Conservation (phyloP, 371 early-diverging fungal species). For the Zychaea mexicana region DNA sequence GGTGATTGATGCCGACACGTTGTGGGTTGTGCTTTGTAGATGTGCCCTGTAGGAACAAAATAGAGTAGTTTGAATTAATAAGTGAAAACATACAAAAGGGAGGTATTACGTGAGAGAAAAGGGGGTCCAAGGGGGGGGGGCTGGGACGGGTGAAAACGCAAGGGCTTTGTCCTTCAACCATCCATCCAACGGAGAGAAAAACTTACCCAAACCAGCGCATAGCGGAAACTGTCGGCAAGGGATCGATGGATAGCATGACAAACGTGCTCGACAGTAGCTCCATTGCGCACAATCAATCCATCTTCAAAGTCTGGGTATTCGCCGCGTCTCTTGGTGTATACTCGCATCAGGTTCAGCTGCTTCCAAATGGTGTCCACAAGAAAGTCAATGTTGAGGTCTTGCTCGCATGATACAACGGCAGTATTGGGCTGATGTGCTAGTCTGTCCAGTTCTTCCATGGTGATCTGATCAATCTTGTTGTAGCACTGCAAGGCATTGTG, state of each 20-base stretch:
- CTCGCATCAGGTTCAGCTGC: constrained; percentile 84
- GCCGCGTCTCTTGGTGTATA: constrained; percentile 98
- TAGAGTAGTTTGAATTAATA: no score
- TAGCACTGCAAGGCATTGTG: no score
- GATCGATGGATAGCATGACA: constrained; percentile 96
- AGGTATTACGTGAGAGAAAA: no score
- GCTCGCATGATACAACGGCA: constrained; percentile 91
- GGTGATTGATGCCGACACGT: constrained; percentile 93
- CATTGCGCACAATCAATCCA: constrained; percentile 89
- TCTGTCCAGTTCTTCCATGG: constrained; percentile 95
- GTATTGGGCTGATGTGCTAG: constrained; percentile 89
- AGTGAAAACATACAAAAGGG: no score
- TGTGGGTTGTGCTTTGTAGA: constrained; percentile 97
- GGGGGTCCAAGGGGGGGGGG: background rate
- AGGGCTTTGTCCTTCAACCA: no score
- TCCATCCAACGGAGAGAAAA: background rate
- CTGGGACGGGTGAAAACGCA: background rate
- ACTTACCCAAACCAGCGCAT: constrained; percentile 88
- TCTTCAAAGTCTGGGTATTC: constrained; percentile 96
- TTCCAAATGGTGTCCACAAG: constrained; percentile 92
- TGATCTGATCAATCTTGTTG: constrained; percentile 99
- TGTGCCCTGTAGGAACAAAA: constrained; percentile 66
- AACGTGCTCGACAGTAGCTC: constrained; percentile 94
- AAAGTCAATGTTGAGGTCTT: constrained; percentile 94
- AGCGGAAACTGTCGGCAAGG: constrained; percentile 90